Evolutionary conservation across 768 basidiomycete species (phyloP), one percentile per base, ranked within the genome.

Genomic region (Cantharellus anzutake): DNA sequence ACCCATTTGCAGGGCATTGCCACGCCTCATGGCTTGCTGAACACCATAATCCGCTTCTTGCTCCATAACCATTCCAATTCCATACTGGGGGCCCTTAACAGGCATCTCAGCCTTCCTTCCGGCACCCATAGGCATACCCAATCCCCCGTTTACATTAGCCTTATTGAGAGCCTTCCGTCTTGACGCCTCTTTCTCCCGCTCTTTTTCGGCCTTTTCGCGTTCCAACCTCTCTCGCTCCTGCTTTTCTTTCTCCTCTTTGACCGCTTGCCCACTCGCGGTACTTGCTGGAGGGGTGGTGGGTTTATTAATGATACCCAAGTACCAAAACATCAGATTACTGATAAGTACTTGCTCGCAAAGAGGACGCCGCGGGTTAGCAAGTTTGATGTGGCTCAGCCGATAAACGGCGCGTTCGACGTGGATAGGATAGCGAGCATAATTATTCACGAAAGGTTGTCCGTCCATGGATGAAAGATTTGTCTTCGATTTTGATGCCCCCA

Each of bases 371-470:
- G 96, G 93, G 71, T 98, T 99, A 29, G 96, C 96, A 51, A 99
- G 76, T 71, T 99, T 99, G 76, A 99, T 99, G 68, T 99, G 96
- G 69, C 89, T 93, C 56, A 99, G 75, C 61, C 96, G 78, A 72
- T 99, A 99, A 53, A 99, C 93, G 2, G 96, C 96, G 41, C 96
- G 81, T 69, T 99, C 96, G 63, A 99, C 96, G 67, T 99, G 96
- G 62, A 99, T 97, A 4, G 96, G 96, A 68, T 98, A 93, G 64
- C 96, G 81, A 57, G 93, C 76, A 64, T 78, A 83, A 51, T 38
- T 39, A 11, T 35, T 52, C 35, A 34, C 39, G 44, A 62, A 29
- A 34, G 53, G 42, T 3, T 60, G 60, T 4, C 51, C 63, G 20
- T 60, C 56, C 42, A 56, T 35, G 5, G 37, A n/a, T 37, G 53